Evolutionary conservation across 208 protist genomes (phyloP), one percentile per base, ranked within the genome.

Genomic region (Wallacemonas sp.): DNA sequence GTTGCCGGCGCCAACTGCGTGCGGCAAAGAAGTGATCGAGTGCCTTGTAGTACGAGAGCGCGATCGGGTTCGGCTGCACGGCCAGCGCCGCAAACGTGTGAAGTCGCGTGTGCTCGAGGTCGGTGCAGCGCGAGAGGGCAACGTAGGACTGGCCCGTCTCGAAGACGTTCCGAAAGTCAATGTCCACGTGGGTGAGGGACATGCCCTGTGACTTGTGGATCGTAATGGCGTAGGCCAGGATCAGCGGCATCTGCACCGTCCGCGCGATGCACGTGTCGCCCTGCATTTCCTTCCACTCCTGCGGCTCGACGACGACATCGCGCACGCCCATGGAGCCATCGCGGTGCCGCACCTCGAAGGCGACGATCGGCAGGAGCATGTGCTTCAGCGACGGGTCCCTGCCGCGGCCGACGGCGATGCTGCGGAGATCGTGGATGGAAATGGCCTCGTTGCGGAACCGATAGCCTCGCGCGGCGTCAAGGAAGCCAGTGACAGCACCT

Each of bases 171-270:
- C 72, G 66, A 57, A 96, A 85, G 74, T 96, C 92, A 55, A 96
- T 86, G 72, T 95, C 87, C 16, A 94, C 87, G 41, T 83, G 65
- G 17, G 73, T 74, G 29, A 97, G 78, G 21, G 88, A 90, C 92
- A 98, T 95, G 30, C 98, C 98, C 70, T 99, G 98, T 32, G 85
- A 88, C 65, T 99, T 99, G 80, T 99, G 97, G 48, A 99, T 97
- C 8, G 97, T 98, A 55, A 98, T 88, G 29, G 95, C 95, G 81
- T 97, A 99, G 38, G 96, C 97, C 6, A 98, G 82, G n/a, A 85
- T 87, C 1, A 99, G 81, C 33, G 98, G 98, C 14, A 99, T 84
- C 72, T 96, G 90, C 23, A 81, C 74, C 23, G 65, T 78, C 66
- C 70, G 74, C 8, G 80, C 76, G 14, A 88, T 38, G 41, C 78